Evolutionary conservation across 2,329 filamentous ascomycete genomes (phyloP).

Genomic region (Venturia carpophila): DNA sequence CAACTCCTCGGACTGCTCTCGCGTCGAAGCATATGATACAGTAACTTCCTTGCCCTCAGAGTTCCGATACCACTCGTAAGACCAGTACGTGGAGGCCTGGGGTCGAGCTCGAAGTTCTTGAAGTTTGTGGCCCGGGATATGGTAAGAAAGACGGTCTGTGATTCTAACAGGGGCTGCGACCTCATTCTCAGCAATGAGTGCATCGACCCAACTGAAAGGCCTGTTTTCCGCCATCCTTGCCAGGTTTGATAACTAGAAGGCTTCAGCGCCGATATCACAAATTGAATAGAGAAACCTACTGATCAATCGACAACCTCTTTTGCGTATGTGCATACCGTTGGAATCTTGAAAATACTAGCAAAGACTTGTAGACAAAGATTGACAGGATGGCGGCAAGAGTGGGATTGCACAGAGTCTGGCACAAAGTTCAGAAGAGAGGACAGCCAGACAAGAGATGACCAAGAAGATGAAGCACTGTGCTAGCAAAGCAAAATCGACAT

Average conservation of each 20-base stretch:
- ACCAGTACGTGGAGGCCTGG: slow-evolving; percentile 47
- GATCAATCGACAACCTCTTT: not conserved
- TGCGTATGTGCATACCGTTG: not conserved
- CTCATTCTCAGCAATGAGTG: not conserved
- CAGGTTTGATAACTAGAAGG: not conserved
- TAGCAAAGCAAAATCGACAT: too few species aligned
- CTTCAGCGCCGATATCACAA: not conserved
- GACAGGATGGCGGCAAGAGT: too few species aligned
- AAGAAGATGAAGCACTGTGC: too few species aligned
- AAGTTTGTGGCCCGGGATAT: not conserved
- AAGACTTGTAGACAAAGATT: too few species aligned
- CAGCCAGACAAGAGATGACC: too few species aligned
- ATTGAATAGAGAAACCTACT: not conserved
- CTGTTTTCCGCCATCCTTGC: not conserved
- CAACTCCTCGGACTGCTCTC: slow-evolving; percentile 58
- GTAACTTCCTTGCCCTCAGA: slow-evolving; percentile 48
- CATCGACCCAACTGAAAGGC: not conserved
- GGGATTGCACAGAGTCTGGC: too few species aligned
- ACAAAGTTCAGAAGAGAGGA: too few species aligned
- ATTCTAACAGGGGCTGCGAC: not conserved
- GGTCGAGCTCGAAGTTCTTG: not conserved
- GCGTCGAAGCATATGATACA: slow-evolving; percentile 70
- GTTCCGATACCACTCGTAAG: slow-evolving; percentile 57
- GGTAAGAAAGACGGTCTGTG: not conserved
- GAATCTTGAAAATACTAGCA: not conserved